Evolutionary conservation across 768 basidiomycete species (phyloP).

Genomic region (Tremella yokohamensis): DNA sequence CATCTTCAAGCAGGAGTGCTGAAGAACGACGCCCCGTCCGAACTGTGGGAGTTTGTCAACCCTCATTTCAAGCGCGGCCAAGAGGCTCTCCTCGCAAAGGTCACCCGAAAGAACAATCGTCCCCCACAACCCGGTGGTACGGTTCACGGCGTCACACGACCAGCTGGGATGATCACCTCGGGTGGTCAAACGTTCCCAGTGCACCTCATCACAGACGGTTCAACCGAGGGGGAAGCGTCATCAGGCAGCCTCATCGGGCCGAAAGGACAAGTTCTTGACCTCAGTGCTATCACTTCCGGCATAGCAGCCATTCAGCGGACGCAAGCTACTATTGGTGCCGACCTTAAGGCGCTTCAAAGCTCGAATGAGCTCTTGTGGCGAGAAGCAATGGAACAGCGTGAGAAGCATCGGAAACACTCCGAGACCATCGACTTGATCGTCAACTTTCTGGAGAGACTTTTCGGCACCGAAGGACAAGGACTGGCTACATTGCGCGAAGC

Average conservation of each 20-base stretch:
- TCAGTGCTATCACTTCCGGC: slow-evolving; percentile 72
- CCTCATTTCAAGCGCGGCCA: slow-evolving; percentile 83
- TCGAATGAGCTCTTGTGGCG: slow-evolving; percentile 91
- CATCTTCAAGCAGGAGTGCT: slow-evolving; percentile 93
- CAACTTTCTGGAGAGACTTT: slow-evolving; percentile 89
- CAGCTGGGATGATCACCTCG: neutral
- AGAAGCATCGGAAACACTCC: slow-evolving; percentile 83
- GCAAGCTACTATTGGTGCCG: slow-evolving; percentile 83
- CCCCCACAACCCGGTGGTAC: slow-evolving; percentile 19
- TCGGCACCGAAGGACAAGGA: slow-evolving; percentile 55
- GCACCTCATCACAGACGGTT: slow-evolving; percentile 42
- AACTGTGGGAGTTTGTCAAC: slow-evolving; percentile 75
- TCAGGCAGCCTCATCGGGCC: slow-evolving; percentile 26
- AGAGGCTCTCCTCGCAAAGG: slow-evolving; percentile 78
- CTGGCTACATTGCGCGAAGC: slow-evolving; percentile 41
- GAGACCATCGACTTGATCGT: slow-evolving; percentile 95
- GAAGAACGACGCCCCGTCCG: slow-evolving; percentile 63
- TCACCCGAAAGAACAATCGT: slow-evolving; percentile 73
- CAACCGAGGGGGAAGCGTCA: slow-evolving; percentile 34
- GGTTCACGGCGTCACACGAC: neutral
- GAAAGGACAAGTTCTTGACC: slow-evolving; percentile 57
- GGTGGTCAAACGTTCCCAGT: slow-evolving; percentile 11
- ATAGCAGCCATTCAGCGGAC: slow-evolving; percentile 85
- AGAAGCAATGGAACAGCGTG: slow-evolving; percentile 73
- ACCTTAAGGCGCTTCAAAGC: slow-evolving; percentile 80